phyloP scores from a whole-genome alignment of 192 early-diverging fungal genomes.

The Coemansia sp. region DNA sequence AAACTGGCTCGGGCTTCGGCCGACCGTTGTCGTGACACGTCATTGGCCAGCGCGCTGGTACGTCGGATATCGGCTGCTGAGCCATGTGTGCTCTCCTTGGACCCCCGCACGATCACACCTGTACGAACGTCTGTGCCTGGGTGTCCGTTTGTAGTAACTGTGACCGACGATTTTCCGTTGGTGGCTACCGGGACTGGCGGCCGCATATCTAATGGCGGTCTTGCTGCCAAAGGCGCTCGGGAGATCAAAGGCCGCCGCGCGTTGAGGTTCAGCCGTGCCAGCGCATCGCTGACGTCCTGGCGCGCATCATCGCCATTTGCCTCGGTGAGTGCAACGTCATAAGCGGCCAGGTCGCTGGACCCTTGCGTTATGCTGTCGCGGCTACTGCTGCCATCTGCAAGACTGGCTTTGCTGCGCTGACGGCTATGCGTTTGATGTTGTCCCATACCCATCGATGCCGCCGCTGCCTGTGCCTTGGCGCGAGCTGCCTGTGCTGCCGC shows the following conservation, averaged over 20 bases:
- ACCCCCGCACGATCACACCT: background rate
- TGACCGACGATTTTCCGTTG: background rate
- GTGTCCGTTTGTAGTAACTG: background rate
- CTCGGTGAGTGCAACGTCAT: background rate
- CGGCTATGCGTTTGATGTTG: background rate
- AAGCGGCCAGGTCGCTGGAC: background rate
- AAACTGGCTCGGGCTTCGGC: constrained; percentile 49
- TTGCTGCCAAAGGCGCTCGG: background rate
- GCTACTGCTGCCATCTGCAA: constrained; percentile 3
- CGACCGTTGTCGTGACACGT: constrained; percentile 31
- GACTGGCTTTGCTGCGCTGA: constrained; percentile 2
- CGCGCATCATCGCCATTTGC: constrained; percentile 5
- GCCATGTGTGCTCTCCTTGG: background rate
- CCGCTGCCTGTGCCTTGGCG: constrained; percentile 19
- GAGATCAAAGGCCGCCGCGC: constrained; percentile 3
- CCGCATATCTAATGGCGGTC: background rate
- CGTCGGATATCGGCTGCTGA: constrained; percentile 25
- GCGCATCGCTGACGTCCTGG: constrained; percentile 12
- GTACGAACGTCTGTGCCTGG: background rate
- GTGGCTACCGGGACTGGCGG: background rate
- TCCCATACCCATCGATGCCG: constrained; percentile 7
- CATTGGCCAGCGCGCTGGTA: constrained; percentile 19
- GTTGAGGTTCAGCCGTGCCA: constrained; percentile 26
- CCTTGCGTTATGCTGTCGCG: constrained; percentile 12
- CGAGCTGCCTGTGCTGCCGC: constrained; percentile 27